phyloP scores from a whole-genome alignment of 768 basidiomycete genomes.

The Naganishia antarctica region DNA sequence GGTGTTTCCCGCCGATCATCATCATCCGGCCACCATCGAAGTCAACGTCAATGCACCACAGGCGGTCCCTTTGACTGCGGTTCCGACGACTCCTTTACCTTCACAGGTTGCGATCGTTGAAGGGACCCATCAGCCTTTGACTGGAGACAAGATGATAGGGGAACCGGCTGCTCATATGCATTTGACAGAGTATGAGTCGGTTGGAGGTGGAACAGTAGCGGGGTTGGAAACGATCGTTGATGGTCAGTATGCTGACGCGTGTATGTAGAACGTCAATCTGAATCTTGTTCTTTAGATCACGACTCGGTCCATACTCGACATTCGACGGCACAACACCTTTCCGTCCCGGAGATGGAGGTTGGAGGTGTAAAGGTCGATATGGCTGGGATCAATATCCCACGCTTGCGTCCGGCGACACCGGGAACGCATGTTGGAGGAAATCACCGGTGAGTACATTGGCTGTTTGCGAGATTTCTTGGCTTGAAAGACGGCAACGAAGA shows the following conservation, averaged over 20 bases:
- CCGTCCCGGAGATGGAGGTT: not conserved
- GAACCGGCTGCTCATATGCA: not conserved
- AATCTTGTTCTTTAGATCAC: too few relatives aligned
- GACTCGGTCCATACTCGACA: too few relatives aligned
- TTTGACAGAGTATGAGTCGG: not conserved
- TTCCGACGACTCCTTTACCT: too few relatives aligned
- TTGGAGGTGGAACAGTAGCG: not conserved
- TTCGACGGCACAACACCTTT: not conserved
- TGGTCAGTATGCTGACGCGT: too few relatives aligned
- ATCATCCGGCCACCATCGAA: not conserved
- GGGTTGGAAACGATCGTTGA: not conserved
- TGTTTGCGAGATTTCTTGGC: not conserved
- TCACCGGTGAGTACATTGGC: constrained; percentile 3
- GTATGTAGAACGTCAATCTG: too few relatives aligned
- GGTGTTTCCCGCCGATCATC: not conserved
- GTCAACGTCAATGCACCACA: not conserved
- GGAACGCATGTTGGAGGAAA: not conserved
- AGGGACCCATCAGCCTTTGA: not conserved
- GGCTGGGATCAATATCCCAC: not conserved
- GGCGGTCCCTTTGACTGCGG: not conserved
- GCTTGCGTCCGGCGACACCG: not conserved
- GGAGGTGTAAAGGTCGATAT: not conserved
- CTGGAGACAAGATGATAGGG: not conserved
- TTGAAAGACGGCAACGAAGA: too few relatives aligned
- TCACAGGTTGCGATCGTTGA: too few relatives aligned